Conservation (phyloP, 2,329 filamentous ascomycete genomes). For the Ophiosphaerella herpotricha region DNA sequence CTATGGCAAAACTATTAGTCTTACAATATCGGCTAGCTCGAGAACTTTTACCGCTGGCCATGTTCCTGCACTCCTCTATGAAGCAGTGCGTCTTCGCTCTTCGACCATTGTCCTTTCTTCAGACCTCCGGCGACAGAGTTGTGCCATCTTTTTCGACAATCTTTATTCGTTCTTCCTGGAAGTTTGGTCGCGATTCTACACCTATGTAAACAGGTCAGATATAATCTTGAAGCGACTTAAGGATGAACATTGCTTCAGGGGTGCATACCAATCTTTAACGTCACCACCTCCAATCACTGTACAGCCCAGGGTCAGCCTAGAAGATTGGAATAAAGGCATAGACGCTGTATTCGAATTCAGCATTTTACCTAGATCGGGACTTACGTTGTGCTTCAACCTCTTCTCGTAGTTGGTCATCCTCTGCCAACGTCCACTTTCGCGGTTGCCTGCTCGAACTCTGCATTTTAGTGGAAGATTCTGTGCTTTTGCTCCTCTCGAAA, state of each 20-base stretch:
- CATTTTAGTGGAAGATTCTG: slow-evolving; percentile 3
- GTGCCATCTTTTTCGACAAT: slow-evolving; percentile 52
- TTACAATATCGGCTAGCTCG: background rate
- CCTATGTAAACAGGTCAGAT: slow-evolving; percentile 20
- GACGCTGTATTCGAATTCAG: too few relatives aligned
- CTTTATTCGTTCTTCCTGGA: slow-evolving; percentile 50
- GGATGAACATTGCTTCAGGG: background rate
- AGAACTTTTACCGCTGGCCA: slow-evolving; percentile 40
- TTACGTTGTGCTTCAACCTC: slow-evolving; percentile 34
- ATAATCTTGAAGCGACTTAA: background rate
- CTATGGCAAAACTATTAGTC: slow-evolving; percentile 23
- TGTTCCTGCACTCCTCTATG: slow-evolving; percentile 41
- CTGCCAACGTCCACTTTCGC: slow-evolving; percentile 34
- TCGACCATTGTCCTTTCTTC: slow-evolving; percentile 50
- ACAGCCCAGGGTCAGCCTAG: background rate
- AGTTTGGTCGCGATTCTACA: slow-evolving; percentile 46
- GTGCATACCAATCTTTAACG: slow-evolving; percentile 35
- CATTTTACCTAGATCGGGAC: slow-evolving; percentile 1
- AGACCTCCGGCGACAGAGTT: slow-evolving; percentile 46
- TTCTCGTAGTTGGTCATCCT: slow-evolving; percentile 32
- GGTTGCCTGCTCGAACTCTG: slow-evolving; percentile 27
- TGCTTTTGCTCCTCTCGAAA: background rate
- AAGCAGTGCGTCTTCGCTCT: slow-evolving; percentile 42
- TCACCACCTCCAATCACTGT: slow-evolving; percentile 22
- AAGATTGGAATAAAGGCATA: background rate